Evolutionary conservation across 1,284 basidiomycete genomes (phyloP).

Genomic region (Ustilago nuda): DNA sequence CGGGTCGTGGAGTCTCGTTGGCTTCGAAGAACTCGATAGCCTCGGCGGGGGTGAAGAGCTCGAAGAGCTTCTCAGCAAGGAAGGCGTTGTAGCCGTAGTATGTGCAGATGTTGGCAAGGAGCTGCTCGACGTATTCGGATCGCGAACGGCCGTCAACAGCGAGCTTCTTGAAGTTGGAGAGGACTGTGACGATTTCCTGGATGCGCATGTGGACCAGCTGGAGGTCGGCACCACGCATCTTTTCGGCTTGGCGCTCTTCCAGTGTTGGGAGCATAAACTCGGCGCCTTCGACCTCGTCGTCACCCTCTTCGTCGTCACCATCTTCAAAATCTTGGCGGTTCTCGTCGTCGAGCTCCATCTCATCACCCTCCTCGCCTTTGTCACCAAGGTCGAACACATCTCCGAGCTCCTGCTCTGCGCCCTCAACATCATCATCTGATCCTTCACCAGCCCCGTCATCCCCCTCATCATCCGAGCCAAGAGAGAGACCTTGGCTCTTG

Average conservation of each 20-base stretch:
- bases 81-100: conserved; percentile 99
- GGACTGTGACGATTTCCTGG: conserved; percentile 84
- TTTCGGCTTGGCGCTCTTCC: conserved; percentile 83
- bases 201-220: conserved; percentile 88
- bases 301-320: conserved; percentile 32
- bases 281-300: conserved; percentile 71
- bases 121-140: conserved; percentile 87
- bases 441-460: conserved; percentile 32
- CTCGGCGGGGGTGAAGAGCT: conserved; percentile 91
- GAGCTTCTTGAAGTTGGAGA: conserved; percentile 70
- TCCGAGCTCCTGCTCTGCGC: conserved; percentile 57
- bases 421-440: conserved; percentile 40
- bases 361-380: conserved; percentile 46
- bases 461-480: conserved; percentile 53
- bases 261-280: conserved; percentile 82
- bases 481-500: conserved; percentile 64
- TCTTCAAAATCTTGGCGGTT: conserved; percentile 3
- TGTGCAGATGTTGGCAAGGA: conserved; percentile 76
- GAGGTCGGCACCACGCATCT: conserved; percentile 73
- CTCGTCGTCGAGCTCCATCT: conserved; percentile 39
- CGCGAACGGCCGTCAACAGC: conserved; percentile 76
- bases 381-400: conserved; percentile 48
- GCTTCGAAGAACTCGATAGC: conserved; percentile 96
- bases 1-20: conserved; percentile 94
- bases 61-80: conserved; percentile 92